Evolutionary conservation across 140 eudicot genomes (phyloP), one percentile per base, ranked within the genome.

Genomic region (Flaveria floridana): DNA sequence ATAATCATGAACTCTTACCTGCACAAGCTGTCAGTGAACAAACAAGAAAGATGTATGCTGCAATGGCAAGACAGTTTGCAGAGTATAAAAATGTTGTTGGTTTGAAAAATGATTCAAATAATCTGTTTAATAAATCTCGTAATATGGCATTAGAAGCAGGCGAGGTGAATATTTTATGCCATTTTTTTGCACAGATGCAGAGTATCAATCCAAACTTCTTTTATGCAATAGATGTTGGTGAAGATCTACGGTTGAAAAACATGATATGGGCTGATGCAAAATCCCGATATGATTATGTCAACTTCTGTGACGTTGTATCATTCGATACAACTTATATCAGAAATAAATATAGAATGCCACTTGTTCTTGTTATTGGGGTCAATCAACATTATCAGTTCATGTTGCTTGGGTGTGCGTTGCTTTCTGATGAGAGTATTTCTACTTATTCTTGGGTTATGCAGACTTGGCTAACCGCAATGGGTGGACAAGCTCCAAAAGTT

Each of bases 11-110:
- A 76, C 86, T 91, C 2, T 76, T 89, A 62, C 97, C 97, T 16
- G 97, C 97, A 34, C 96, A 91, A 74, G 94, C 97, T 75, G 93
- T 91, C 19, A 89, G 97, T 75, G 97, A 91, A 77, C 96, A 89
- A 68, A 91, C 97, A 2, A 79, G 91, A 84, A 89, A 85, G 73
- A 87, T 89, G 96, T 89, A 91, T 72, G 96, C 94, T 80, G 91
- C 91, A 58, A 89, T 91, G 97, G 96, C 97, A 1, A 82, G 88
- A 57, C 96, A 91, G 77, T 89, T 89, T 82, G 96, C 96, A 2
- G 97, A 89, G 76, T 91, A 91, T 79, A 89, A 91, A 75, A 89
- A 76, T 61, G 93, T 86, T 20, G 89, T 91, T 65, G 91, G 94
- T 42, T 78, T 83, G 51, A 87, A 79, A 76, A 86, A 84, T 6